Base-by-base conservation (phyloP, 139 green algal species). In the Microglena sp. region DNA sequence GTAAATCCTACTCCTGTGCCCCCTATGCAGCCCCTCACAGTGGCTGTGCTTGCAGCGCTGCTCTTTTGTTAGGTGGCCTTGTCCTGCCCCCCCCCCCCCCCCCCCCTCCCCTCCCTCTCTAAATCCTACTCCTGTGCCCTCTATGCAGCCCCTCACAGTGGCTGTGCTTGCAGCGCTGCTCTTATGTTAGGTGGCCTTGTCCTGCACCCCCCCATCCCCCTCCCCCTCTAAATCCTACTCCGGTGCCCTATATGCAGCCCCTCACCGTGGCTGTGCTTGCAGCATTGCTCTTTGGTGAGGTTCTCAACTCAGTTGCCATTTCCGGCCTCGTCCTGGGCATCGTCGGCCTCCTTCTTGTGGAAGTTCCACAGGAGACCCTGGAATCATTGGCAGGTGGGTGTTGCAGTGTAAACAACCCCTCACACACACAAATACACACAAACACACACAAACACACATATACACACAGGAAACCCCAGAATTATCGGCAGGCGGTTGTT, bases 61-160 rank as follows among this genome's bases (percentile, higher is more conserved):
- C 72, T 99, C 4, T 97, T 95, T 68, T 88, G 90, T 22, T 92
- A 99, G 78, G 62, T n/a, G 1, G n/a, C n/a, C n/a, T n/a, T n/a
- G n/a, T n/a, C n/a, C n/a, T n/a, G n/a, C n/a, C n/a, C n/a, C n/a
- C n/a, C n/a, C n/a, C n/a, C n/a, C n/a, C n/a, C n/a, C n/a, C n/a
- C n/a, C n/a, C n/a, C n/a, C n/a, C n/a, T n/a, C n/a, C n/a, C n/a
- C n/a, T n/a, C n/a, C n/a, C n/a, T n/a, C n/a, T n/a, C n/a, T n/a
- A n/a, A n/a, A n/a, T n/a, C n/a, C n/a, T n/a, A n/a, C n/a, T n/a
- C n/a, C n/a, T n/a, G n/a, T n/a, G n/a, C n/a, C n/a, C n/a, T n/a
- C n/a, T n/a, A n/a, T n/a, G n/a, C n/a, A n/a, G 15, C 40, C 40
- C 11, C 40, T 50, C 11, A 50, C 40, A 1, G 92, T 98, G 26